Base-by-base conservation (phyloP, 495 filamentous ascomycete species). In the Neurospora sublineolata region DNA sequence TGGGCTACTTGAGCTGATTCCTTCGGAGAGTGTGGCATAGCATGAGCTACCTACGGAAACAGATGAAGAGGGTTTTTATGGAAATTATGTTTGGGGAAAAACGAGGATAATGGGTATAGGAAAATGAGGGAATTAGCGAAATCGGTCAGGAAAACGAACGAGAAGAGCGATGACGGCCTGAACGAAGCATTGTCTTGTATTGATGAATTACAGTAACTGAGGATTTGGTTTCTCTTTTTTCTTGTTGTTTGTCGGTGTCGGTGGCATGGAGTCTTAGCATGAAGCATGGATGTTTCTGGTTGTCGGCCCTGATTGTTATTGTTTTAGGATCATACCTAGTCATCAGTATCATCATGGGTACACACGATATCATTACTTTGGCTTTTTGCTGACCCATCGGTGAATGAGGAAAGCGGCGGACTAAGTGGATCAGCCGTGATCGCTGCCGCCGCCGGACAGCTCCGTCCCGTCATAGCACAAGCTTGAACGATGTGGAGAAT, bases 1-100 rank as follows among this genome's bases (percentile, higher is more conserved):
- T 38, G 70, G 40, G 72, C 73, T 77, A 75, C 67, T 73, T 39
- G 74, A 76, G 74, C 73, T 70, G 70, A 42, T 72, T 69, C 64
- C 68, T 46, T 52, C 27, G 52, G 27, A 64, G 52, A 64, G 27
- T 64, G 30, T 64, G 52, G 52, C 27, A 36, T 64, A 64, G 52
- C 33, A 33, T 60, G 27, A 64, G 27, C 27, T 64, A 64, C 27
- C 30, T 33, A 64, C 52, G 30, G 52, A 64, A 30, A 64, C 30
- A 18, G 14, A 33, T 33, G 52, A 64, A 64, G 14, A 33, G 1
- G 27, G 9, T 64, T 36, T 14, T 9, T 33, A 16, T 18, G 1
- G 2, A 37, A 6, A 46, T 27, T 72, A 73, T 58, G 14, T 52
- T 60, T 70, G 9, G 11, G 37, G 42, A n/a, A 14, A 14, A 64